Base-by-base conservation (phyloP, 208 protist species). In the Trichomonas vaginalis region DNA sequence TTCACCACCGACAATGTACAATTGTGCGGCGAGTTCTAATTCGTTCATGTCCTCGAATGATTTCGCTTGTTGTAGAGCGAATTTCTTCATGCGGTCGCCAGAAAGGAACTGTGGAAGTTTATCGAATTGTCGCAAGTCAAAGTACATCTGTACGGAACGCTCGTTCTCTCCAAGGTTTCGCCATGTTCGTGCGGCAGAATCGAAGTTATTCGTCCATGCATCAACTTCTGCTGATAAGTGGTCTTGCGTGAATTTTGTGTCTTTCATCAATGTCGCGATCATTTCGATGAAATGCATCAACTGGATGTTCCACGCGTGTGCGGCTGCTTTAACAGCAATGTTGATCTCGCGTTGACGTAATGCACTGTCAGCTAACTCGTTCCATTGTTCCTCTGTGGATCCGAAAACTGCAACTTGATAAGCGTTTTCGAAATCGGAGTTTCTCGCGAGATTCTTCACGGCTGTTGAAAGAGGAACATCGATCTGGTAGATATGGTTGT, bases 51-150 rank as follows among this genome's bases (percentile, higher is more conserved):
- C 40, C 37, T 92, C 40, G 45, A 92, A 92, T 6, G 45, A 92
- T 32, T 92, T 45, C 27, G 86, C 86, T 51, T 92, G 86, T 47
- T 48, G 40, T 15, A 92, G 8, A 6, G 86, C 86, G 45, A 92
- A 92, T 45, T 92, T 92, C 46, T 92, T 92, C 86, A 92, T 92
- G 35, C 86, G 4, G 39, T 92, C 86, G 35, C 86, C 86, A 39
- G 40, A 35, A 4, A 92, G 51, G n/a, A 92, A 92, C 15, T 92
- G 40, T 15, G 12, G 42, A 17, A 92, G 45, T 92, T 92, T 92
- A 32, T 92, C 86, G 45, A 92, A 92, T 51, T 92, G 86, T 12
- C 86, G 40, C 6, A 92, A 32, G 51, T 92, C 86, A 27, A 92
- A 92, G 45, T 92, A 92, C 86, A 92, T 92, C 46, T 92, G 86